Percentiles rank a stretch among this genome's conserved stretches.
Evolutionary conservation across 1,139 yeast species (phyloP).

Genomic region (Keqinozyma sinolaborantium): DNA sequence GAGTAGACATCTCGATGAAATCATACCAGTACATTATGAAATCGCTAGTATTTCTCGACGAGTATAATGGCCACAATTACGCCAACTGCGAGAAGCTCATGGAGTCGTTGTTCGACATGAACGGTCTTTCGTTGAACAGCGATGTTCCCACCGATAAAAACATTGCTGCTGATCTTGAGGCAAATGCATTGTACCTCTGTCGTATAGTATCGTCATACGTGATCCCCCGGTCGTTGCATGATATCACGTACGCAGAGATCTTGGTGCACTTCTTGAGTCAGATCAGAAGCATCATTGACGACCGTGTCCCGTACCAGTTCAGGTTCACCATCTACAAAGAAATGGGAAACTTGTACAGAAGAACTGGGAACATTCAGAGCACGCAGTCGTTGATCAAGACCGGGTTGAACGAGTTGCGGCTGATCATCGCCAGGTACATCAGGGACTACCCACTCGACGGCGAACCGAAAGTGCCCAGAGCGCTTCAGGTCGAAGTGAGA

Average conservation of each 20-base stretch:
- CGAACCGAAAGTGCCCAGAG: conserved; percentile 16
- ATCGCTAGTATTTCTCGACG: conserved; percentile 39
- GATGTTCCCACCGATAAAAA: conserved; percentile 7
- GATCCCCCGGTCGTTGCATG: conserved; percentile 12
- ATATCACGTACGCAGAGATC: conserved; percentile 18
- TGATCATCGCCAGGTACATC: conserved; percentile 11
- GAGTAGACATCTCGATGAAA: conserved; percentile 27
- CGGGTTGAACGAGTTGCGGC: conserved; percentile 22
- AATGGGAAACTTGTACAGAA: conserved; percentile 25
- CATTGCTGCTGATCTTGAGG: conserved; percentile 6
- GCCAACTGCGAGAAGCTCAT: conserved; percentile 26
- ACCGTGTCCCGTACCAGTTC: conserved; percentile 20
- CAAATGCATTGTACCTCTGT: conserved; percentile 14
- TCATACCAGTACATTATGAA: conserved; percentile 40
- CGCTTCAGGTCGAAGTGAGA: conserved; percentile 17
- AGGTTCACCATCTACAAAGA: conserved; percentile 22
- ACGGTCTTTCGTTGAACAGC: conserved; percentile 20
- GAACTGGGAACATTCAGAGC: conserved; percentile 17
- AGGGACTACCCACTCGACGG: conserved; percentile 14
- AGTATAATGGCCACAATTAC: conserved; percentile 19
- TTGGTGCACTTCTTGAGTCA: conserved; percentile 28
- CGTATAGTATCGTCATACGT: conserved; percentile 23
- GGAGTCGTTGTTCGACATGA: conserved; percentile 29
- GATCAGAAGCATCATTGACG: conserved; percentile 19
- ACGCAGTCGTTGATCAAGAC: conserved; percentile 20